Conservation (phyloP, 306 rosid genomes). For the Acacia acuminata region DNA sequence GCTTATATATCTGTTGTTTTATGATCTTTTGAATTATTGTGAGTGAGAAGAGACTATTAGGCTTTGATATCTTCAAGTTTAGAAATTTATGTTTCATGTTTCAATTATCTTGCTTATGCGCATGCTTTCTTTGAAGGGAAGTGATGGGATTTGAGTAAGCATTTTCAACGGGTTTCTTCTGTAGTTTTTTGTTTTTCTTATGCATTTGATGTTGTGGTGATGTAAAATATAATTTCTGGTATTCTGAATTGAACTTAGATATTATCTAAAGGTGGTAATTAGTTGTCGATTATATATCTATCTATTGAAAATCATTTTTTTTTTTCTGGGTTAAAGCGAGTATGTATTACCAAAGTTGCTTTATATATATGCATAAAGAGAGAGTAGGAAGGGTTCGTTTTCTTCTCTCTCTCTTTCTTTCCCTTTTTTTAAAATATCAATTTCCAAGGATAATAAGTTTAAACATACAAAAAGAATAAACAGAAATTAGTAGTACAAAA, state of each 20-base stretch:
- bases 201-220: neutral
- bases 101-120: neutral
- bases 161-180: neutral
- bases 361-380: too few species aligned
- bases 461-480: too few species aligned
- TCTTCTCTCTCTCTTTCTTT: too few species aligned
- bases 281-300: neutral
- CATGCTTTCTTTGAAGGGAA: neutral
- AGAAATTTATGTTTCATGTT: neutral
- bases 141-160: neutral
- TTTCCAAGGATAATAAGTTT: too few species aligned
- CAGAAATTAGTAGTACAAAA: too few species aligned
- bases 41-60: too few species aligned
- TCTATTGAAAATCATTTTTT: neutral
- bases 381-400: too few species aligned
- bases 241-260: neutral
- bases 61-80: neutral
- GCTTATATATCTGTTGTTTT: neutral
- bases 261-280: neutral
- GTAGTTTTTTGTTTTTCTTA: neutral
- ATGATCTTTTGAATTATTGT: neutral
- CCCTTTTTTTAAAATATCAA: too few species aligned
- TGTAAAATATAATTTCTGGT: neutral
- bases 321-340: too few species aligned
- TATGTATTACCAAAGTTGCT: too few species aligned